These are phyloP conservation scores for Apiotrichum porosum DNA, from an alignment of 1,284 basidiomycete genomes.

Conservation along the genomic window DNA sequence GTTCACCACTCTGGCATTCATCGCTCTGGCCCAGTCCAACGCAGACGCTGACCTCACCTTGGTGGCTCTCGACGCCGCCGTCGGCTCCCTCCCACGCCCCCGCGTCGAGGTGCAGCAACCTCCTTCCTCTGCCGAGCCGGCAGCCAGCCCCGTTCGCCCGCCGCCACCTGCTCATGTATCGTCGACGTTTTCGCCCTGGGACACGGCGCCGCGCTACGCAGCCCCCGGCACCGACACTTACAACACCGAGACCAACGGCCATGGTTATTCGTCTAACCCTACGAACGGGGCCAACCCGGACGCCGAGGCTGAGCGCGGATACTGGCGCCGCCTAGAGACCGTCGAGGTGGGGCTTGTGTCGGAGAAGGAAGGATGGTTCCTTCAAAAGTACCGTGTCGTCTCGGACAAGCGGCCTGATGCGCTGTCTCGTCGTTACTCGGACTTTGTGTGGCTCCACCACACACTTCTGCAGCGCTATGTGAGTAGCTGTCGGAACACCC, in stretches of 20 bases:
- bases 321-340: slow-evolving; percentile 76
- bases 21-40: slow-evolving; percentile 63
- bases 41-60: slow-evolving; percentile 53
- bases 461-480: slow-evolving; percentile 57
- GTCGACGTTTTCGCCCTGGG: slow-evolving; percentile 34
- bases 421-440: slow-evolving; percentile 62
- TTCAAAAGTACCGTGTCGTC: slow-evolving; percentile 74
- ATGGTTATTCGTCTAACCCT: background rate
- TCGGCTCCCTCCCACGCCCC: slow-evolving; percentile 64
- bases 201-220: slow-evolving; percentile 21
- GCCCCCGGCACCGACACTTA: background rate
- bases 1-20: slow-evolving; percentile 78
- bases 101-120: slow-evolving; percentile 51
- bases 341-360: slow-evolving; percentile 62
- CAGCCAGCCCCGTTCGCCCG: slow-evolving; percentile 2
- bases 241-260: slow-evolving; percentile 2
- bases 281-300: slow-evolving; percentile 19
- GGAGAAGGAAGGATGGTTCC: slow-evolving; percentile 76
- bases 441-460: slow-evolving; percentile 84
- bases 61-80: slow-evolving; percentile 71
- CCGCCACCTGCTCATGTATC: background rate
- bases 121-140: slow-evolving; percentile 14
- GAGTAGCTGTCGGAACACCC: slow-evolving; percentile 21
- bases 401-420: slow-evolving; percentile 62
- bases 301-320: slow-evolving; percentile 51